Evolutionary conservation across 768 basidiomycete species (phyloP).

Genomic region (Podaxis pistillaris): DNA sequence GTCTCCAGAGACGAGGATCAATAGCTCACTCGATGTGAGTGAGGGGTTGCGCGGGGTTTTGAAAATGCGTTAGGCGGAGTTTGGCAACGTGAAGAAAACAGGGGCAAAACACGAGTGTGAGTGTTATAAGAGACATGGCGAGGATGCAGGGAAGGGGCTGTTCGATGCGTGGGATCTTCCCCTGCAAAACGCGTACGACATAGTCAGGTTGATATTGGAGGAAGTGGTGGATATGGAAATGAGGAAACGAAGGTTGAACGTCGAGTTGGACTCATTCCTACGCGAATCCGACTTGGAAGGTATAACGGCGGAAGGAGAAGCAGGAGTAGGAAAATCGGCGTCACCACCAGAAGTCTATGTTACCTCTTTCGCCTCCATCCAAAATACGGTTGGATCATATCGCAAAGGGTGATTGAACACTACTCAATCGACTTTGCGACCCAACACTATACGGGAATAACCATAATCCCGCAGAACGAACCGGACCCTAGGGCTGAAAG

Average conservation of each 20-base stretch:
- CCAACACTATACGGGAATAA: too few species aligned
- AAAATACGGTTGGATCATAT: constrained; percentile 72
- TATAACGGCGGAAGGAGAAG: not conserved
- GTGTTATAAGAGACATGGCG: constrained; percentile 78
- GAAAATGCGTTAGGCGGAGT: constrained; percentile 73
- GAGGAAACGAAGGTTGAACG: not conserved
- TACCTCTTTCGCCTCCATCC: constrained; percentile 43
- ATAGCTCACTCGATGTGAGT: constrained; percentile 65
- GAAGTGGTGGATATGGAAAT: not conserved
- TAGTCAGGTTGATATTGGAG: not conserved
- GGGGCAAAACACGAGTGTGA: constrained; percentile 71
- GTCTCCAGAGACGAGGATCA: constrained; percentile 80
- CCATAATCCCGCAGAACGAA: too few species aligned
- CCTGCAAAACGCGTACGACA: constrained; percentile 34
- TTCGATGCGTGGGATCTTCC: constrained; percentile 36
- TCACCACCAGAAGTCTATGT: constrained; percentile 1
- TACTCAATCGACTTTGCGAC: constrained; percentile 51
- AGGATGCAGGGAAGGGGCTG: constrained; percentile 58
- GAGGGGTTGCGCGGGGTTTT: constrained; percentile 65
- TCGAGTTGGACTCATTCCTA: constrained; percentile 38
- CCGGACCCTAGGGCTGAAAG: too few species aligned
- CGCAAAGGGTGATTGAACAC: constrained; percentile 46
- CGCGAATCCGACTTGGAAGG: constrained; percentile 35
- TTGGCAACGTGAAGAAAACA: constrained; percentile 73
- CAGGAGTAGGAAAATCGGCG: not conserved